These are phyloP conservation scores for Groenewaldozyma salmanticensis DNA, from an alignment of 805 yeast genomes.

Conservation along the genomic window DNA sequence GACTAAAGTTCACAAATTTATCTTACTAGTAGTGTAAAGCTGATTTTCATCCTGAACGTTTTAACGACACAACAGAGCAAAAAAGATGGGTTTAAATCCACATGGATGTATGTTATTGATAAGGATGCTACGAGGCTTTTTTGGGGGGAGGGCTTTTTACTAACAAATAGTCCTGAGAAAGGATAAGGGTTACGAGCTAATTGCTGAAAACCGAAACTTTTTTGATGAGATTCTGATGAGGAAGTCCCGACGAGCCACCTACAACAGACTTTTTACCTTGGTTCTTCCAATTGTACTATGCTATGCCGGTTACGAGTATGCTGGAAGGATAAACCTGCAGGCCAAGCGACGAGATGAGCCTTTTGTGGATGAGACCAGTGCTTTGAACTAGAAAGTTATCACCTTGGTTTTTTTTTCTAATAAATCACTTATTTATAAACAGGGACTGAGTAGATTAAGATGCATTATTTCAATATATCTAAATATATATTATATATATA, in stretches of 20 bases:
- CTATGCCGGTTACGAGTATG: constrained; percentile 24
- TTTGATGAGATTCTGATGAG: background rate
- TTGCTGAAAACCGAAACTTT: background rate
- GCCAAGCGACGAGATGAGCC: constrained; percentile 18
- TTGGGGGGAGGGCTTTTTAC: too few relatives aligned
- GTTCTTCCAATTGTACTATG: constrained; percentile 27
- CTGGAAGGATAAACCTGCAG: constrained; percentile 14
- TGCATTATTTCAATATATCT: too few relatives aligned
- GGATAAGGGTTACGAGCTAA: background rate
- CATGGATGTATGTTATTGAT: background rate
- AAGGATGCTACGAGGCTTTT: background rate
- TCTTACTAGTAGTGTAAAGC: too few relatives aligned
- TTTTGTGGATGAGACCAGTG: constrained; percentile 4
- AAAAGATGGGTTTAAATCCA: background rate
- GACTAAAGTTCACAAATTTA: too few relatives aligned
- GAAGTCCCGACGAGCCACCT: background rate
- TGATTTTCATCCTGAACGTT: background rate
- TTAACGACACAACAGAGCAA: constrained; percentile 13
- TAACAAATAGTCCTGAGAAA: background rate
- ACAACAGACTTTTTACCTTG: background rate
- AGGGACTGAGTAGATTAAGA: too few relatives aligned
- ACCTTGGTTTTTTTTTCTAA: too few relatives aligned
- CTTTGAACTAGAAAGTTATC: background rate
- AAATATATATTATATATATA: too few relatives aligned
- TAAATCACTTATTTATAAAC: too few relatives aligned